Percentiles rank a stretch among this genome's conserved stretches.
These are phyloP conservation scores for Pseudonectria buxi DNA, from an alignment of 2,329 filamentous ascomycete genomes.

Conservation along the genomic window DNA sequence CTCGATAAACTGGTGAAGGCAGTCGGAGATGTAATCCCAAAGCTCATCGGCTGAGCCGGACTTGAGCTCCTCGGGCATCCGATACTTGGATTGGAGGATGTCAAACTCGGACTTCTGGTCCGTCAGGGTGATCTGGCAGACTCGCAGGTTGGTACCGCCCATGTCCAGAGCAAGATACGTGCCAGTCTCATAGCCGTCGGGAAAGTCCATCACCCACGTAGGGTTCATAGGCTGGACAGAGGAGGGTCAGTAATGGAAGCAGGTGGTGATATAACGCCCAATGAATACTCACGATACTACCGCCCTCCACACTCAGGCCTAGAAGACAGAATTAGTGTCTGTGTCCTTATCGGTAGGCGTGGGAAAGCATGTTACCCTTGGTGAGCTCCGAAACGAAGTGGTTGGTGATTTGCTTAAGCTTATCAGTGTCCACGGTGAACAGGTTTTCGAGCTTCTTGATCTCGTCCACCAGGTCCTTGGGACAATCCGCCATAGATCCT, in stretches of 20 bases:
- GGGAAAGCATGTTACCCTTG: slow-evolving; percentile 53
- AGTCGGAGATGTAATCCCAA: slow-evolving; percentile 93
- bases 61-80: slow-evolving; percentile 89
- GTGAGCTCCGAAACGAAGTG: slow-evolving; percentile 85
- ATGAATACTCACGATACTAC: slow-evolving; percentile 71
- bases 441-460: slow-evolving; percentile 77
- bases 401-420: slow-evolving; percentile 82
- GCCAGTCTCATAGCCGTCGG: slow-evolving; percentile 79
- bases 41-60: slow-evolving; percentile 76
- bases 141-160: slow-evolving; percentile 91
- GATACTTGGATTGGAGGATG: slow-evolving; percentile 94
- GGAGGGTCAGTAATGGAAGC: slow-evolving; percentile 12
- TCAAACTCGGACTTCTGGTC: slow-evolving; percentile 86
- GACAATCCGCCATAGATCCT: slow-evolving; percentile 90
- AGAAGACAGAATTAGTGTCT: slow-evolving; percentile 9
- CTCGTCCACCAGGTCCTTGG: slow-evolving; percentile 71
- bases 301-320: slow-evolving; percentile 81
- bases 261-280: background rate
- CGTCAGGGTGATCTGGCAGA: slow-evolving; percentile 86
- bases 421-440: slow-evolving; percentile 70
- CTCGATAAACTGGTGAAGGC: slow-evolving; percentile 82
- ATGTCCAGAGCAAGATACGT: slow-evolving; percentile 88
- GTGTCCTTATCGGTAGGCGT: background rate
- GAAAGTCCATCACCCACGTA: slow-evolving; percentile 89
- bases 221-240: slow-evolving; percentile 84